These are phyloP conservation scores for Cladosporium phlei DNA, from an alignment of 2,329 filamentous ascomycete genomes.

Conservation along the genomic window DNA sequence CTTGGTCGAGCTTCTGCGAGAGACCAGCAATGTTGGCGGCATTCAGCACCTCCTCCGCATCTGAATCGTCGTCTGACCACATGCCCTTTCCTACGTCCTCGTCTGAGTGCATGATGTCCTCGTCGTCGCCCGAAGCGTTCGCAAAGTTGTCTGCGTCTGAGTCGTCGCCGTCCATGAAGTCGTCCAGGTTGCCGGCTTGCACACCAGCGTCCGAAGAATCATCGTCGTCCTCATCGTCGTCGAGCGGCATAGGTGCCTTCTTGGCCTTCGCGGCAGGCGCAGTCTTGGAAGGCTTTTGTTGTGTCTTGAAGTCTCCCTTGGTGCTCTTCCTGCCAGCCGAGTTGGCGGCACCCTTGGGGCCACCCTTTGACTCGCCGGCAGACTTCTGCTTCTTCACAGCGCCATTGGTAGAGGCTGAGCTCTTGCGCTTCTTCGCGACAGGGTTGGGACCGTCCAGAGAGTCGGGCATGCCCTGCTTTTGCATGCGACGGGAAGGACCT, in stretches of 20 bases:
- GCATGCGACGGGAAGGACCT: constrained; percentile 64
- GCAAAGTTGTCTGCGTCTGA: constrained; percentile 31
- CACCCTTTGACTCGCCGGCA: constrained; percentile 39
- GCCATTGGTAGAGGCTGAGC: constrained; percentile 52
- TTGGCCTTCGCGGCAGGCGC: constrained; percentile 30
- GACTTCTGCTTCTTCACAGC: constrained; percentile 63
- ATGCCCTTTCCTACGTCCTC: constrained; percentile 59
- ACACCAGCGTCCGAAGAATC: constrained; percentile 45
- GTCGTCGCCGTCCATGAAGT: constrained; percentile 29
- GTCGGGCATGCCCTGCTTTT: constrained; percentile 86
- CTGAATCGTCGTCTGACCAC: constrained; percentile 89
- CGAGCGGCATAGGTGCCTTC: constrained; percentile 22
- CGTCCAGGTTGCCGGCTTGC: constrained; percentile 24
- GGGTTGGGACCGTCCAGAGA: constrained; percentile 71
- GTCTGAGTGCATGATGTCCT: constrained; percentile 61
- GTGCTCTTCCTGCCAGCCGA: constrained; percentile 27
- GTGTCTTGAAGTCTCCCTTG: constrained; percentile 30
- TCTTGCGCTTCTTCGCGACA: constrained; percentile 77
- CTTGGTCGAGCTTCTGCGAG: constrained; percentile 74
- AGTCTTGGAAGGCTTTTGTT: constrained; percentile 23
- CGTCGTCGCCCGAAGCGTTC: constrained; percentile 36
- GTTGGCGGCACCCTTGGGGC: constrained; percentile 21
- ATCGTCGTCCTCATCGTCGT: constrained; percentile 36
- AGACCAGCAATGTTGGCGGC: constrained; percentile 94
- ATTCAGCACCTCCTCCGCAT: constrained; percentile 83